These are phyloP conservation scores for Corrigiola litoralis DNA, from an alignment of 179 eudicot species.

Conservation along the genomic window DNA sequence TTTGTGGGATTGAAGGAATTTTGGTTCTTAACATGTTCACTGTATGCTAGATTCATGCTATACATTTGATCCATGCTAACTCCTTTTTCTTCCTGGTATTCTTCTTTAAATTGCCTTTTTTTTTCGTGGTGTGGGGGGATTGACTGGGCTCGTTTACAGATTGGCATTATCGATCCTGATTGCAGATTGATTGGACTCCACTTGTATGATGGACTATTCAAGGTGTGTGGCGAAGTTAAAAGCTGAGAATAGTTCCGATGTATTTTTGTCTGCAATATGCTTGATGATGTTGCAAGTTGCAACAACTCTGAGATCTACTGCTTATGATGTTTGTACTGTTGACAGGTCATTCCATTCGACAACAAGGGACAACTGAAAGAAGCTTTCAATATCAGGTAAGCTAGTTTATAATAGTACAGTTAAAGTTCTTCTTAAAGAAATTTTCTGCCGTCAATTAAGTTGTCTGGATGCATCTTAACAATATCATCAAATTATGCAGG, in stretches of 20 bases:
- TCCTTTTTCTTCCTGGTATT: not conserved
- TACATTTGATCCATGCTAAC: constrained; percentile 5
- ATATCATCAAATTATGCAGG: not conserved
- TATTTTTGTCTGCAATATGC: not conserved
- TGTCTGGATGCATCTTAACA: not conserved
- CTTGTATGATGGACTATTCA: constrained; percentile 89
- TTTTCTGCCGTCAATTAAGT: too few species aligned
- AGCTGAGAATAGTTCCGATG: not conserved
- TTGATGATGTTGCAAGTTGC: not conserved
- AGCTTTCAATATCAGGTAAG: constrained; percentile 92
- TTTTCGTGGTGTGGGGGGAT: constrained; percentile 1
- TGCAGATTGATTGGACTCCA: constrained; percentile 99
- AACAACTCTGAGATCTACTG: constrained; percentile 3
- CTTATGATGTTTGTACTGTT: constrained; percentile 13
- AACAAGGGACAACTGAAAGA: constrained; percentile 95
- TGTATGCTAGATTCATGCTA: not conserved
- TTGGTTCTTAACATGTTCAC: not conserved
- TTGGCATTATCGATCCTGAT: constrained; percentile 97
- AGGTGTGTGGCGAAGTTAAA: constrained; percentile 42
- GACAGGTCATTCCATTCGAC: constrained; percentile 91
- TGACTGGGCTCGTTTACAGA: constrained; percentile 33
- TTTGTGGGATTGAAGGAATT: not conserved
- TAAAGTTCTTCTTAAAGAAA: not conserved
- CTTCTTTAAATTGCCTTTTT: constrained; percentile 8
- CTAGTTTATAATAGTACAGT: not conserved